Percentiles rank a stretch among this genome's conserved stretches.
Evolutionary conservation across 2,329 filamentous ascomycete genomes (phyloP).

Genomic region (Raffaelea albimanens): DNA sequence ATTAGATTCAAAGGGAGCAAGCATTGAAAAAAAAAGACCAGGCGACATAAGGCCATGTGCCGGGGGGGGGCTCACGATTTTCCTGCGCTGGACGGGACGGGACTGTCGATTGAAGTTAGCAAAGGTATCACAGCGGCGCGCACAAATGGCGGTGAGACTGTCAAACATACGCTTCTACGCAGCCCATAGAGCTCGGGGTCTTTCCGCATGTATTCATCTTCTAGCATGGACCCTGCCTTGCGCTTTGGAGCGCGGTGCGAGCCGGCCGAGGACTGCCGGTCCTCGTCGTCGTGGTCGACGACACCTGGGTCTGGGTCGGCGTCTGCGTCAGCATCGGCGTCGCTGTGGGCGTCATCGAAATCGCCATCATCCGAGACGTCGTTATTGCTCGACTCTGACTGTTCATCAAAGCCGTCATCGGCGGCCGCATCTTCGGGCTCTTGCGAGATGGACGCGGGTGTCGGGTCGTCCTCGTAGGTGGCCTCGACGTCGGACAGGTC

Average conservation of each 20-base stretch:
- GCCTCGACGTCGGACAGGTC: slow-evolving; percentile 64
- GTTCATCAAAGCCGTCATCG: slow-evolving; percentile 25
- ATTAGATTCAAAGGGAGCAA: neutral
- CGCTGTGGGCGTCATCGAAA: slow-evolving; percentile 42
- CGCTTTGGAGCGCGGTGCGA: slow-evolving; percentile 65
- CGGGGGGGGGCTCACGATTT: slow-evolving; percentile 35
- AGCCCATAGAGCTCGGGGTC: slow-evolving; percentile 94
- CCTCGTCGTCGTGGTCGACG: slow-evolving; percentile 34
- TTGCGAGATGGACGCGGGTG: slow-evolving; percentile 43
- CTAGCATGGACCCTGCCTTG: slow-evolving; percentile 51
- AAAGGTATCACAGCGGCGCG: neutral
- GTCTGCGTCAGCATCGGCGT: slow-evolving; percentile 42
- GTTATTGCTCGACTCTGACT: slow-evolving; percentile 36
- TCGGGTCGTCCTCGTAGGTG: slow-evolving; percentile 35
- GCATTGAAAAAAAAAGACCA: slow-evolving; percentile 22
- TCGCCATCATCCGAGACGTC: slow-evolving; percentile 61
- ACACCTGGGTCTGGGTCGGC: slow-evolving; percentile 31
- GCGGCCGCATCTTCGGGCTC: slow-evolving; percentile 27
- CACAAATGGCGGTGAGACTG: slow-evolving; percentile 6
- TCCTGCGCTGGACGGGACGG: slow-evolving; percentile 47
- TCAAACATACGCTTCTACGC: slow-evolving; percentile 68
- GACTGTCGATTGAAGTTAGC: slow-evolving; percentile 33
- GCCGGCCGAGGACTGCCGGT: slow-evolving; percentile 58
- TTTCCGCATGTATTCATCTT: slow-evolving; percentile 77
- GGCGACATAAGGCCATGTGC: slow-evolving; percentile 23